Conservation (phyloP, 2,329 filamentous ascomycete genomes). For the Acephala macrosclerotiorum region DNA sequence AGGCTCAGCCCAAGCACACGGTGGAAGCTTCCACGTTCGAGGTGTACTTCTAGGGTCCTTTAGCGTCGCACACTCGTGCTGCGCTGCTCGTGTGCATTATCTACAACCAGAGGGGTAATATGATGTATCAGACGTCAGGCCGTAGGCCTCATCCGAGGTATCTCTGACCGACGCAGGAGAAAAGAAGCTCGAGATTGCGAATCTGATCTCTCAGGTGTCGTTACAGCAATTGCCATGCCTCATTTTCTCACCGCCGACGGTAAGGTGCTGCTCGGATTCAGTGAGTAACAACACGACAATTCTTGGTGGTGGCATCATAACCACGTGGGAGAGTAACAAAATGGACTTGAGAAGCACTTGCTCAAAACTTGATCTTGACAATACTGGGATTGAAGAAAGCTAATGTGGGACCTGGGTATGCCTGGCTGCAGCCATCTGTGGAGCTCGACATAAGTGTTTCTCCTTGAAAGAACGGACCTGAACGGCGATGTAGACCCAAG, state of each 20-base stretch:
- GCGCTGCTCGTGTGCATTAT: slow-evolving; percentile 15
- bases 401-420: not conserved
- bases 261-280: not conserved
- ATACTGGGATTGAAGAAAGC: not conserved
- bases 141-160: not conserved
- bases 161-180: not conserved
- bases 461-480: not conserved
- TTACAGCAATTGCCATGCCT: not conserved
- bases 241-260: not conserved
- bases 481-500: not conserved
- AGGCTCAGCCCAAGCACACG: slow-evolving; percentile 14
- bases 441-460: not conserved
- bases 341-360: not conserved
- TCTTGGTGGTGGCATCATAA: not conserved
- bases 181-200: not conserved
- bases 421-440: not conserved
- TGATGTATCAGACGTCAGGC: slow-evolving; percentile 7
- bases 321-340: not conserved
- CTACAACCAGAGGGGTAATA: not conserved
- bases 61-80: slow-evolving; percentile 2
- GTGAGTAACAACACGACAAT: not conserved
- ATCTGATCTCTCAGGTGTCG: not conserved
- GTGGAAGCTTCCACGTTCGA: slow-evolving; percentile 21
- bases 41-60: slow-evolving; percentile 14
- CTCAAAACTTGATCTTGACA: slow-evolving; percentile 1